Percentiles rank a stretch among this genome's conserved stretches.
Evolutionary conservation across 2,329 filamentous ascomycete genomes (phyloP).

Genomic region (Cladophialophora carrionii): DNA sequence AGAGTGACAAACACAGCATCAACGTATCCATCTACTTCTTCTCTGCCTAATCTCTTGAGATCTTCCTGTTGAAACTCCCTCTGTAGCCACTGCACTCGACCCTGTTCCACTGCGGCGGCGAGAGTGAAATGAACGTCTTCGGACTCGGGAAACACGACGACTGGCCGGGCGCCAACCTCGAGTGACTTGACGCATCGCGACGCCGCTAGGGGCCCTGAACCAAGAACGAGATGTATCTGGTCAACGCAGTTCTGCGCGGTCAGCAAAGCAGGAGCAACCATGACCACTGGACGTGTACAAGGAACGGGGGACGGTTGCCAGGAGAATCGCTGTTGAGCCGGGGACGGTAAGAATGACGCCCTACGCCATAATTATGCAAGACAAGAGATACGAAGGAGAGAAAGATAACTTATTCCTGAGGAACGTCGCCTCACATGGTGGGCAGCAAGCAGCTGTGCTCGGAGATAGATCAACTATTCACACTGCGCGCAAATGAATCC

Average conservation of each 20-base stretch:
- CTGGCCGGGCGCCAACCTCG: slow-evolving; percentile 76
- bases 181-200: slow-evolving; percentile 79
- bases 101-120: slow-evolving; percentile 49
- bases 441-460: slow-evolving; percentile 10
- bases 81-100: slow-evolving; percentile 48
- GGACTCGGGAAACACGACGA: slow-evolving; percentile 73
- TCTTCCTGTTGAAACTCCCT: slow-evolving; percentile 69
- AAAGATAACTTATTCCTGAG: slow-evolving; percentile 11
- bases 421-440: slow-evolving; percentile 18
- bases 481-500: slow-evolving; percentile 6
- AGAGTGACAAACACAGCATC: slow-evolving; percentile 90
- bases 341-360: slow-evolving; percentile 11
- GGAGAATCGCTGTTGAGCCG: background rate
- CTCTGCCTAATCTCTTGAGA: slow-evolving; percentile 74
- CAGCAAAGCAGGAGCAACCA: slow-evolving; percentile 41
- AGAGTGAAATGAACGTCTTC: slow-evolving; percentile 64
- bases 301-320: background rate
- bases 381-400: slow-evolving; percentile 21
- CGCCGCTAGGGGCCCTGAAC: slow-evolving; percentile 83
- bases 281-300: slow-evolving; percentile 2
- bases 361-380: slow-evolving; percentile 33
- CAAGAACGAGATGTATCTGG: slow-evolving; percentile 75
- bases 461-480: slow-evolving; percentile 13
- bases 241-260: slow-evolving; percentile 47
- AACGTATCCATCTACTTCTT: slow-evolving; percentile 75